These are phyloP conservation scores for Backusella tarrabulga DNA, from an alignment of 192 early-diverging fungal species.

Conservation along the genomic window DNA sequence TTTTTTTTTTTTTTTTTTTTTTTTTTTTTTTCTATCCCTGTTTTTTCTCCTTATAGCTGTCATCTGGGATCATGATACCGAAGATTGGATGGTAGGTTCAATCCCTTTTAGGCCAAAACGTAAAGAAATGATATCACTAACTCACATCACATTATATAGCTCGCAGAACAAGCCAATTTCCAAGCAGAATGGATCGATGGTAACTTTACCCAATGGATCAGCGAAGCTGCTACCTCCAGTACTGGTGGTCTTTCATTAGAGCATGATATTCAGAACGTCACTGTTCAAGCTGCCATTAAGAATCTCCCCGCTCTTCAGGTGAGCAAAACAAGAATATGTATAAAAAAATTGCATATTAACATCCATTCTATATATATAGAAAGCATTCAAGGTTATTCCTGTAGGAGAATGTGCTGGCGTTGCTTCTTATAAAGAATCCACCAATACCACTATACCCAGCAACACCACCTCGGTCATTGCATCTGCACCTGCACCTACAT, in stretches of 20 bases:
- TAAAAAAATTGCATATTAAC: neutral
- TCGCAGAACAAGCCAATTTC: constrained; percentile 27
- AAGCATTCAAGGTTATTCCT: constrained; percentile 30
- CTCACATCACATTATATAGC: constrained; percentile 2
- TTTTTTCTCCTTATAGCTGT: constrained; percentile 34
- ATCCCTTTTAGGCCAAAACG: neutral
- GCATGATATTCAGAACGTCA: constrained; percentile 49
- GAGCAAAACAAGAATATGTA: neutral
- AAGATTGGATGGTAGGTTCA: constrained; percentile 45
- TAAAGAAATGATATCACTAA: neutral
- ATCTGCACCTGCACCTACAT: neutral
- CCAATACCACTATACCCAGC: neutral
- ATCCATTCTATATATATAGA: constrained; percentile 5
- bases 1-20: too few species aligned
- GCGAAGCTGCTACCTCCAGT: constrained; percentile 36
- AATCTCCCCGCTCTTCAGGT: constrained; percentile 37
- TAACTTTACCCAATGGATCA: constrained; percentile 43
- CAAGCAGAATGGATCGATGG: constrained; percentile 34
- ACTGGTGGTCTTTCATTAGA: constrained; percentile 48
- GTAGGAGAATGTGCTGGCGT: constrained; percentile 29
- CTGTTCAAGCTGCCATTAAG: constrained; percentile 45
- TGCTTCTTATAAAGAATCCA: constrained; percentile 25
- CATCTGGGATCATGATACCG: constrained; percentile 54
- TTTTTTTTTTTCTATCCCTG: constrained; percentile 8
- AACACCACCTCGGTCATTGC: neutral